A percentile compares a stretch with the other conserved stretches of the same genome.
Evolutionary conservation across 2,329 filamentous ascomycete genomes (phyloP).

Genomic region (Dryadomyces quercivorus): DNA sequence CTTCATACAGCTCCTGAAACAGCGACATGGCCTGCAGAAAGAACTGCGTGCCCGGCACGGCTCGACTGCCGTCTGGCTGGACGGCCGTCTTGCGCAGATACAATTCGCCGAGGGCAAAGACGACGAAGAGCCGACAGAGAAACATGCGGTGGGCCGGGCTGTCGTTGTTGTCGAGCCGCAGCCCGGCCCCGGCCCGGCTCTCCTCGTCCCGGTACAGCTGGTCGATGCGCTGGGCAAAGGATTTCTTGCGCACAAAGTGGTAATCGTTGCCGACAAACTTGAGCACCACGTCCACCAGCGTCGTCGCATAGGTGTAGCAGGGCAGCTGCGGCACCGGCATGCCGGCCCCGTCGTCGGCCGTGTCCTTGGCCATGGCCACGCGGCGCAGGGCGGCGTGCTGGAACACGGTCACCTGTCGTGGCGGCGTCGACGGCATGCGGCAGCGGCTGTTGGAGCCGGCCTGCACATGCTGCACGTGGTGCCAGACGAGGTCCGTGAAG

Average conservation of each 20-base stretch:
- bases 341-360: not conserved
- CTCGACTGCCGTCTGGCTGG: constrained; percentile 10
- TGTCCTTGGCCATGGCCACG: not conserved
- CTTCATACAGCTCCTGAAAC: constrained; percentile 22
- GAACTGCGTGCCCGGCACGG: constrained; percentile 23
- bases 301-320: not conserved
- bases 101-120: constrained; percentile 1
- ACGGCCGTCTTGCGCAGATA: not conserved
- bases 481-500: constrained; percentile 1
- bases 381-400: not conserved
- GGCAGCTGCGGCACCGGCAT: not conserved
- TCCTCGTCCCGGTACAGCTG: not conserved
- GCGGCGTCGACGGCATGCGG: not conserved
- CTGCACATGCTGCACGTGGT: not conserved
- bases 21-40: constrained; percentile 22
- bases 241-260: not conserved
- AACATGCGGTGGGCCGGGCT: not conserved
- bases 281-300: not conserved
- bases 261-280: constrained; percentile 2
- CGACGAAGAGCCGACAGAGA: not conserved
- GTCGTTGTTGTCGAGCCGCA: not conserved
- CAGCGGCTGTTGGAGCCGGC: not conserved
- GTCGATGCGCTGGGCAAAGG: not conserved
- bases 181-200: too few relatives aligned
- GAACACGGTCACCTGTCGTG: not conserved